Conservation (phyloP, 2,329 filamentous ascomycete species). For the Neofusicoccum umdonicola region DNA sequence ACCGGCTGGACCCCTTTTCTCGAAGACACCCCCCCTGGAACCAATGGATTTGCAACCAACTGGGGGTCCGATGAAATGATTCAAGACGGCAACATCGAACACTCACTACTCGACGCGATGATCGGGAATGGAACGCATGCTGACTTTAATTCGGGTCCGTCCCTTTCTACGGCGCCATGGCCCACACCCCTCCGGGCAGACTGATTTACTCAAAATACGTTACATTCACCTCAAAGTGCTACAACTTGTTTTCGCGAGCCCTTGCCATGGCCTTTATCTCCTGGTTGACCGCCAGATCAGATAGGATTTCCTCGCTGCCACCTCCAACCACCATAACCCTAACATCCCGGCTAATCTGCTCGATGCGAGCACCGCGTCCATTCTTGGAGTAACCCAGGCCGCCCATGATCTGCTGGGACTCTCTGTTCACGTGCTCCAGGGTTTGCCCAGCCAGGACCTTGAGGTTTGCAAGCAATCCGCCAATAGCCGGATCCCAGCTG, state of each 20-base stretch:
- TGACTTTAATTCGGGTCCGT: not conserved
- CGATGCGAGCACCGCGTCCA: not conserved
- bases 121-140: not conserved
- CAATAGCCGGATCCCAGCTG: not conserved
- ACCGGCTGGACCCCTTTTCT: not conserved
- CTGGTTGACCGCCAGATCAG: slow-evolving; percentile 31
- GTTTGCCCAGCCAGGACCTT: not conserved
- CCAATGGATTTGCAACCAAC: not conserved
- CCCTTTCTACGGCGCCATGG: not conserved
- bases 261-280: slow-evolving; percentile 27
- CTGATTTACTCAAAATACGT: too few species aligned
- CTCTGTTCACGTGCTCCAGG: not conserved
- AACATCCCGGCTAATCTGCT: not conserved
- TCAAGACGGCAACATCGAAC: not conserved
- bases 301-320: slow-evolving; percentile 30
- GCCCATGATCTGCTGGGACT: not conserved
- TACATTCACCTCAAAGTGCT: not conserved
- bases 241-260: not conserved
- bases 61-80: not conserved
- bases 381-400: not conserved
- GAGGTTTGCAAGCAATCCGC: not conserved
- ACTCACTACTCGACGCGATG: not conserved
- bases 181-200: too few species aligned
- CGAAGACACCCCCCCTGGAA: not conserved
- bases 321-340: slow-evolving; percentile 12